Base-by-base conservation (phyloP, 352 stramenopile species). In the Pythium rishiriense region DNA sequence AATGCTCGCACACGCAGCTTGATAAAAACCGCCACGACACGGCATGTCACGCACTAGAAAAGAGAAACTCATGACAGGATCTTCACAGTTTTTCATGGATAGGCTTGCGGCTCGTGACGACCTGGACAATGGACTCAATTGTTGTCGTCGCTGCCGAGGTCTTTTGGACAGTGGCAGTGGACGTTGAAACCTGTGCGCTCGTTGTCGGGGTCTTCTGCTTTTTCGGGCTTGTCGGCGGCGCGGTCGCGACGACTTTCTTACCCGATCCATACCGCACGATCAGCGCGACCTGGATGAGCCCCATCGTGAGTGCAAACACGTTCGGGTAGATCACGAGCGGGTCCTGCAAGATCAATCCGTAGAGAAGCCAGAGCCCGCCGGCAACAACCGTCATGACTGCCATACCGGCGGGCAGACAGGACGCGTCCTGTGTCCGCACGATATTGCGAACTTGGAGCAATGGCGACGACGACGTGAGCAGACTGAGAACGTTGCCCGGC, bases 331-430 rank as follows among this genome's bases (percentile, higher is more conserved):
- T 84, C 41, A 94, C 71, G 35, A 92, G 63, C 21, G 62, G 58
- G 54, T 94, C 85, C 0, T 70, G 51, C 12, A 92, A 59, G 66
- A 94, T 81, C 28, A 91, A 28, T 1, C 85, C 83, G 62, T 94
- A 94, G 6, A 79, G 58, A 49, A 76, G 74, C 85, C 85, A 94
- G 10, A 91, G 70, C 1, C 72, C 70, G 8, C 85, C 81, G 1
- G 80, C 74, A 39, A 94, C 72, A 3, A 91, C 74, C 26, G 79
- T 94, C 85, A 94, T 94, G 15, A 81, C 70, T 29, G 83, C 87
- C 85, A 94, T 94, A 48, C 85, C 85, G 1, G 85, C 69, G 2
- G 85, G 85, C 57, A 94, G 63, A 24, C 74, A 85, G 1, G 85
- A 90, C 19, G 85, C 85, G 58, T 94, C 85, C 45, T 75, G 72